Conservation (phyloP, 306 rosid species). For the Acmispon strigosus region DNA sequence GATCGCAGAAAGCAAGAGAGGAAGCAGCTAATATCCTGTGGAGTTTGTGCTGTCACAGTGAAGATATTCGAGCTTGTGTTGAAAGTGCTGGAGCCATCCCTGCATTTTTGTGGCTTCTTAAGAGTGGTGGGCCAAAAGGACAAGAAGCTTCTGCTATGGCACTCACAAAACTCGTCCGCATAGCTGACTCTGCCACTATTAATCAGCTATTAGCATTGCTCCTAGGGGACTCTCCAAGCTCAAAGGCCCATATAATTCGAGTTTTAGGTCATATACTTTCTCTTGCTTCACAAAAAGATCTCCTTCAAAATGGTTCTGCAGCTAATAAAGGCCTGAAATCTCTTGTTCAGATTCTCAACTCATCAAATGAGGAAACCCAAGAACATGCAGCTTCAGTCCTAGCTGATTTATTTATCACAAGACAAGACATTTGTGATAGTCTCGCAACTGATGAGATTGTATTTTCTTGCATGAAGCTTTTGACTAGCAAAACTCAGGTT, state of each 20-base stretch:
- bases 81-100: conserved; percentile 50
- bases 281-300: conserved; percentile 63
- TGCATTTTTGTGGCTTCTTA: conserved; percentile 85
- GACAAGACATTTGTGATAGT: conserved; percentile 89
- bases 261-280: conserved; percentile 88
- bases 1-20: conserved; percentile 92
- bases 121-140: conserved; percentile 78
- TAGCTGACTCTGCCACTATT: conserved; percentile 89
- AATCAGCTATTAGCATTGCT: conserved; percentile 87
- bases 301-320: conserved; percentile 74
- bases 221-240: conserved; percentile 69
- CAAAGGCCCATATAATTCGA: conserved; percentile 65
- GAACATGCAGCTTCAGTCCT: conserved; percentile 82
- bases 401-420: conserved; percentile 79
- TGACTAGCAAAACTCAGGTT: conserved; percentile 73
- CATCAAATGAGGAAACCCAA: conserved; percentile 81
- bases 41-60: conserved; percentile 94
- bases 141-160: conserved; percentile 94
- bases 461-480: conserved; percentile 85
- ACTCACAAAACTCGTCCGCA: conserved; percentile 68
- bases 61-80: conserved; percentile 77
- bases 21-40: conserved; percentile 89
- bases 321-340: conserved; percentile 78
- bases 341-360: conserved; percentile 79
- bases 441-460: conserved; percentile 86